A percentile compares a stretch with the other conserved stretches of the same genome.
Conservation (phyloP, 1,284 basidiomycete species). For the Ganoderma lingzhi region DNA sequence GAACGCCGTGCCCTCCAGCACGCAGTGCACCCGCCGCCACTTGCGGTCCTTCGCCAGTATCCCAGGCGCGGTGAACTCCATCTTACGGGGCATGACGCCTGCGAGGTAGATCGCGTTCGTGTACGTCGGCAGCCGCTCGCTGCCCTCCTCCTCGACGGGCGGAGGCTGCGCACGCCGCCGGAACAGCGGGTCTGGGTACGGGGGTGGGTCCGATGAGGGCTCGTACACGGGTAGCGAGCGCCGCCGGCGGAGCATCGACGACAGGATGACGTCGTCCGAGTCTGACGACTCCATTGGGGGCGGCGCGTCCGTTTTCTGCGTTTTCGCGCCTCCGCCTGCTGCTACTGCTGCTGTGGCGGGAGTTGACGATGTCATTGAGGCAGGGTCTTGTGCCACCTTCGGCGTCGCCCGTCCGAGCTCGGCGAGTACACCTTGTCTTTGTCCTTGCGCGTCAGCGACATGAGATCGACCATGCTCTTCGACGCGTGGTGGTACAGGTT, state of each 20-base stretch:
- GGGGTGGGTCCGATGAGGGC: slow-evolving; percentile 55
- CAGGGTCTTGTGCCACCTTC: slow-evolving; percentile 12
- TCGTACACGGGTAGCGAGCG: slow-evolving; percentile 67
- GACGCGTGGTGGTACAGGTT: slow-evolving; percentile 71
- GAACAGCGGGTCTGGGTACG: slow-evolving; percentile 54
- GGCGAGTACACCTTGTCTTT: slow-evolving; percentile 35
- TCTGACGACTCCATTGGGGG: slow-evolving; percentile 29
- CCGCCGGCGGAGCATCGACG: slow-evolving; percentile 50
- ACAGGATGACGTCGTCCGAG: slow-evolving; percentile 31
- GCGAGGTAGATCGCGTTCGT: slow-evolving; percentile 86
- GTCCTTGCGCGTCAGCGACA: slow-evolving; percentile 42
- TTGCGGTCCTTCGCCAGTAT: slow-evolving; percentile 90
- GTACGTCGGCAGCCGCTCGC: slow-evolving; percentile 85
- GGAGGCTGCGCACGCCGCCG: slow-evolving; percentile 25
- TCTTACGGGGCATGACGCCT: slow-evolving; percentile 90
- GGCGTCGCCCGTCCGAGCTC: slow-evolving; percentile 23
- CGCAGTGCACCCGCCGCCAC: slow-evolving; percentile 91
- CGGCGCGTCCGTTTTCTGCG: slow-evolving; percentile 19
- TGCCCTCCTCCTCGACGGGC: slow-evolving; percentile 75
- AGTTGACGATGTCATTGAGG: not conserved
- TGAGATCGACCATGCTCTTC: slow-evolving; percentile 61
- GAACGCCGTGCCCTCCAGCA: slow-evolving; percentile 92
- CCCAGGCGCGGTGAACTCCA: slow-evolving; percentile 91
- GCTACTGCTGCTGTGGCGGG: not conserved
- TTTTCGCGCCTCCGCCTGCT: no score